Percentiles rank a stretch among this genome's conserved stretches.
phyloP scores from a whole-genome alignment of 2,329 filamentous ascomycete species.

The Colletotrichum sp. region DNA sequence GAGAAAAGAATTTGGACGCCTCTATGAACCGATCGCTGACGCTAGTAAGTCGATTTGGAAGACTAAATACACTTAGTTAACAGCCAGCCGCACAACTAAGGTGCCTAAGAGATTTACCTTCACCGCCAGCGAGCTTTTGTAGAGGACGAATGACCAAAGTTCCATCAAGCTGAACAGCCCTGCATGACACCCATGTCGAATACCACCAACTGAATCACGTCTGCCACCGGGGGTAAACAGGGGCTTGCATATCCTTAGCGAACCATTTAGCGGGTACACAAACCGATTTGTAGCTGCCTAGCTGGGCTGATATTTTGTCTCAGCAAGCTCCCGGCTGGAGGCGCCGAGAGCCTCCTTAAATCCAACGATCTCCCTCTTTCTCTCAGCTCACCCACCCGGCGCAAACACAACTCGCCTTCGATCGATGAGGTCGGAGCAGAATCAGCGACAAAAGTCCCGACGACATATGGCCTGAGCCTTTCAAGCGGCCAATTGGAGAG shows the following conservation, averaged over 20 bases:
- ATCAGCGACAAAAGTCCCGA: neutral
- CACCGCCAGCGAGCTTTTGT: neutral
- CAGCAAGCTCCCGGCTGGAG: neutral
- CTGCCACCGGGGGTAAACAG: neutral
- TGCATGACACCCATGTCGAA: neutral
- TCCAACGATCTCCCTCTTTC: neutral
- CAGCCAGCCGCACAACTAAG: neutral
- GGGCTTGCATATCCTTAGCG: neutral
- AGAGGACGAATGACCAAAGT: neutral
- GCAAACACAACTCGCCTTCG: neutral
- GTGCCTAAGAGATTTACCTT: neutral
- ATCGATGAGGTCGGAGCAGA: neutral
- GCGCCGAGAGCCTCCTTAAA: neutral
- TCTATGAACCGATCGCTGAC: neutral
- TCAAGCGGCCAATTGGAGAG: neutral
- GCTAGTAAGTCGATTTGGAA: neutral
- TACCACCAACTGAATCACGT: neutral
- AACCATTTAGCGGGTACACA: neutral
- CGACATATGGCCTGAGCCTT: neutral
- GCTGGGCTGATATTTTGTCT: neutral
- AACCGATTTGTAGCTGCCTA: neutral
- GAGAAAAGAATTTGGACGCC: neutral
- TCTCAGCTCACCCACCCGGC: neutral
- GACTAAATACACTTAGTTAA: neutral
- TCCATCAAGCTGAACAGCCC: neutral